phyloP scores from a whole-genome alignment of 2,329 filamentous ascomycete species.

The Pseudogymnoascus sp. region DNA sequence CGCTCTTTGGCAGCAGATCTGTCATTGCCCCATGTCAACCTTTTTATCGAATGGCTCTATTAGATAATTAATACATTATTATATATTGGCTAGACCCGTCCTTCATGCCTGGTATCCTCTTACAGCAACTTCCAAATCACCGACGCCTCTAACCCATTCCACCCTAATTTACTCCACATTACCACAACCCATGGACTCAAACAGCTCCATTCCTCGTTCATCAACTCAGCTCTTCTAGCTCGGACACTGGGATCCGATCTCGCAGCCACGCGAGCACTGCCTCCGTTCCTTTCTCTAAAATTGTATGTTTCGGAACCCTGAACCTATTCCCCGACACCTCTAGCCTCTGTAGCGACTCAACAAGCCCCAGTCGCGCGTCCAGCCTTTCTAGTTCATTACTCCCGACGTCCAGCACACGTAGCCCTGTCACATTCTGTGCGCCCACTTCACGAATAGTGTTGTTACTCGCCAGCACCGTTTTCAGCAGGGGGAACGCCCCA shows the following conservation, averaged over 20 bases:
- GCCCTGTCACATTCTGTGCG: slow-evolving; percentile 63
- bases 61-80: slow-evolving; percentile 4
- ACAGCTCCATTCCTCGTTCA: background rate
- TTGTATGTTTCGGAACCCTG: slow-evolving; percentile 73
- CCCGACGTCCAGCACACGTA: slow-evolving; percentile 68
- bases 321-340: slow-evolving; percentile 83
- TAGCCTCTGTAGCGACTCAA: slow-evolving; percentile 55
- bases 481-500: slow-evolving; percentile 59
- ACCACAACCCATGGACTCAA: background rate
- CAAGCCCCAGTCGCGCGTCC: slow-evolving; percentile 70
- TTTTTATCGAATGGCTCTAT: background rate
- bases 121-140: background rate
- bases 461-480: slow-evolving; percentile 64
- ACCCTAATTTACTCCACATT: slow-evolving; percentile 1
- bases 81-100: background rate
- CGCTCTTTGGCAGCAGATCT: too few species aligned
- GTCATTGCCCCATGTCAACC: background rate
- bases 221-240: slow-evolving; percentile 10
- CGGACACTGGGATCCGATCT: slow-evolving; percentile 58
- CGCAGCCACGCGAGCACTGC: slow-evolving; percentile 73
- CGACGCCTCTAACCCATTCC: slow-evolving; percentile 1
- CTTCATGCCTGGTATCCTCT: slow-evolving; percentile 3
- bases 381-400: slow-evolving; percentile 82
- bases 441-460: slow-evolving; percentile 70
- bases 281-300: slow-evolving; percentile 81